Evolutionary conservation across 495 filamentous ascomycete genomes (phyloP).

Genomic region (Neurospora sp.): DNA sequence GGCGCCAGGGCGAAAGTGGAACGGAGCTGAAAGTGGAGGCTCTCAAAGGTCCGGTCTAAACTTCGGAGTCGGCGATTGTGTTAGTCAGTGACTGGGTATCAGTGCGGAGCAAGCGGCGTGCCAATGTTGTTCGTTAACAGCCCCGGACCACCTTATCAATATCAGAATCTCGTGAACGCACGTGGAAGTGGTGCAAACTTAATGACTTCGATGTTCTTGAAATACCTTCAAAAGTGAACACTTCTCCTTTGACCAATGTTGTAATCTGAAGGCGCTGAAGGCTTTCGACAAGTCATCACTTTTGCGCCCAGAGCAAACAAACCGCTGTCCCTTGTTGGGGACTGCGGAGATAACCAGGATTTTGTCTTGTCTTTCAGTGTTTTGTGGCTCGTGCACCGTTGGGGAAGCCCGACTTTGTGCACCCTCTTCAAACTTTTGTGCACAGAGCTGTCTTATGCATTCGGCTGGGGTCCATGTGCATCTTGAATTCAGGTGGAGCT

Average conservation of each 20-base stretch:
- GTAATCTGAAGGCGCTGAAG: background rate
- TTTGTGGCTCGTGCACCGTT: background rate
- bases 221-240: background rate
- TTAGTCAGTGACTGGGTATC: background rate
- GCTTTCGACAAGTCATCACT: background rate
- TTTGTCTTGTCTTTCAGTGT: background rate
- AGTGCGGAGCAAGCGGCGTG: background rate
- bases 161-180: background rate
- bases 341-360: slow-evolving; percentile 3
- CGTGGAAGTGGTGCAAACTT: background rate
- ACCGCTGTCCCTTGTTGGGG: background rate
- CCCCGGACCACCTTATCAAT: background rate
- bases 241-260: background rate
- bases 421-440: background rate
- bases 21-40: slow-evolving; percentile 1
- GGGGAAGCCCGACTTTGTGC: background rate
- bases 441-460: background rate
- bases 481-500: slow-evolving; percentile 1
- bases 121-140: background rate
- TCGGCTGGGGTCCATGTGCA: background rate
- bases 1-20: slow-evolving; percentile 1
- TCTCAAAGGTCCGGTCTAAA: background rate
- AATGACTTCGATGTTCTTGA: background rate
- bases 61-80: background rate
- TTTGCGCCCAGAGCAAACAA: background rate